A percentile compares a stretch with the other conserved stretches of the same genome.
Evolutionary conservation across 2,329 filamentous ascomycete genomes (phyloP).

Genomic region (Aureobasidium sp.): DNA sequence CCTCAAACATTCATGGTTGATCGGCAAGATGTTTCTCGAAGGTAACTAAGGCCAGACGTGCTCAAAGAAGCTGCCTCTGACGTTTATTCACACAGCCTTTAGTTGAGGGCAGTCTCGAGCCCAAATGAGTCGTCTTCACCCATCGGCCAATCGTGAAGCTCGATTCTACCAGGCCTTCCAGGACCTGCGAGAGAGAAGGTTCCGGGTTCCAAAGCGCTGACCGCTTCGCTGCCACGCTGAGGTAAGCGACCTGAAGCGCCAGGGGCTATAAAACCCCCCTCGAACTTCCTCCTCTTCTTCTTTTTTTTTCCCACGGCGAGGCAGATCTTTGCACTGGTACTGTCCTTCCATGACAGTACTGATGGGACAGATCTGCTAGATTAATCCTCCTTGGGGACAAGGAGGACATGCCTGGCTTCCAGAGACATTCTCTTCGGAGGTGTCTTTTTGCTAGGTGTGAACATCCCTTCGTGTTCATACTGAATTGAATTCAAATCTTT

Average conservation of each 20-base stretch:
- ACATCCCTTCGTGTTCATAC: background rate
- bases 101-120: background rate
- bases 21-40: background rate
- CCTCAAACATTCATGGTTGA: too few species aligned
- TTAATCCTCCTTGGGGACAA: background rate
- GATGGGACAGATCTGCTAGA: background rate
- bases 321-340: background rate
- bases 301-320: background rate
- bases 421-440: background rate
- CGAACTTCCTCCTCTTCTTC: background rate
- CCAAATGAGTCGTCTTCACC: background rate
- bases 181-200: background rate
- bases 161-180: background rate
- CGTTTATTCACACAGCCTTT: background rate
- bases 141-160: background rate
- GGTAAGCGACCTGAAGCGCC: background rate
- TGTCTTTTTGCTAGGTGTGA: background rate
- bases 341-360: background rate
- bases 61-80: background rate
- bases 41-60: background rate
- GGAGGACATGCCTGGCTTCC: background rate
- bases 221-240: background rate
- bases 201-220: background rate
- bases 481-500: background rate
- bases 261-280: background rate